These are phyloP conservation scores for Colletotrichum sidae DNA, from an alignment of 2,329 filamentous ascomycete species.

Conservation along the genomic window DNA sequence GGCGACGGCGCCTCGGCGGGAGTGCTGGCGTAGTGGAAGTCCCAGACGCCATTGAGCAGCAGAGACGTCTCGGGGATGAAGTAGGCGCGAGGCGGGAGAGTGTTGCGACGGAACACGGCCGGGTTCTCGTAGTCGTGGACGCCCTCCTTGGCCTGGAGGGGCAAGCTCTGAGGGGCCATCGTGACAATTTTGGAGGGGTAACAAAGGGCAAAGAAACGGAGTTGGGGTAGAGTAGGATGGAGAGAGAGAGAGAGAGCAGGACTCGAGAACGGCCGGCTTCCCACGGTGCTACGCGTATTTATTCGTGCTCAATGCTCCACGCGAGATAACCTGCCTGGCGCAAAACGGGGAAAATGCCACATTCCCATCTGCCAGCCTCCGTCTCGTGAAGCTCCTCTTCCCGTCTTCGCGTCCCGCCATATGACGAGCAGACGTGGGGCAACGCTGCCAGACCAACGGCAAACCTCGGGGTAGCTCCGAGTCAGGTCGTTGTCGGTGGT, in stretches of 20 bases:
- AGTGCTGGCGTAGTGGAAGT: conserved; percentile 62
- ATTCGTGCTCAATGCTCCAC: conserved; percentile 29
- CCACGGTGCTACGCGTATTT: conserved; percentile 24
- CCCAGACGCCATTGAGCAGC: conserved; percentile 67
- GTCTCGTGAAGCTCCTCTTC: conserved; percentile 27
- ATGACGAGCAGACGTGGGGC: conserved; percentile 34
- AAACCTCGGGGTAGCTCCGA: conserved; percentile 34
- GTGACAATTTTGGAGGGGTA: conserved; percentile 9
- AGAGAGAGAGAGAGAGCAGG: background rate
- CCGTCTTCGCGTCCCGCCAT: conserved; percentile 20
- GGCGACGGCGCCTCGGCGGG: conserved; percentile 59
- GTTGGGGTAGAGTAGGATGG: background rate
- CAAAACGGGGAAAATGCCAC: conserved; percentile 20
- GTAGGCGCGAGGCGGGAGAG: conserved; percentile 64
- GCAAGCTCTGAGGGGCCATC: conserved; percentile 44
- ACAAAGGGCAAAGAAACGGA: background rate
- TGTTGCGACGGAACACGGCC: conserved; percentile 64
- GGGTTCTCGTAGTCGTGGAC: conserved; percentile 63
- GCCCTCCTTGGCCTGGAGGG: conserved; percentile 48
- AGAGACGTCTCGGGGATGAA: conserved; percentile 62
- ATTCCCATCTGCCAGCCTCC: conserved; percentile 14
- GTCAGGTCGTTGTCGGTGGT: conserved; percentile 15
- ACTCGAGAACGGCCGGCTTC: background rate
- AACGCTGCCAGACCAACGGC: background rate
- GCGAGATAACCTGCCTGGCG: conserved; percentile 19